Conservation (phyloP, 2,329 filamentous ascomycete genomes). For the Rhynchosporium secalis region DNA sequence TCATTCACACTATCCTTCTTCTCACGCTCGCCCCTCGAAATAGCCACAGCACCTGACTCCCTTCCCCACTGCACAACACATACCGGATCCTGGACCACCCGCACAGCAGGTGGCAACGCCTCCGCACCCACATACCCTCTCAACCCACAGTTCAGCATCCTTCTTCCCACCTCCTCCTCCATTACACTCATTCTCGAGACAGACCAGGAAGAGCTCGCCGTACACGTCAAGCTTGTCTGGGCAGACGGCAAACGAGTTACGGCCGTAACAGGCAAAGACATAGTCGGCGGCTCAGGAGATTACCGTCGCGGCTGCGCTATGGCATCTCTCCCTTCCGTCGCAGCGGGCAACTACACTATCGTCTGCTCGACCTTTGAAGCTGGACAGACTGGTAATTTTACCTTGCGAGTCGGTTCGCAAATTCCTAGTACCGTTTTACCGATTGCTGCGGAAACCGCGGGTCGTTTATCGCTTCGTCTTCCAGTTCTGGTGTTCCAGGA, state of each 20-base stretch:
- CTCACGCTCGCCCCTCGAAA: slow-evolving; percentile 60
- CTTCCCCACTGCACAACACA: slow-evolving; percentile 52
- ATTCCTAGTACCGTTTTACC: slow-evolving; percentile 55
- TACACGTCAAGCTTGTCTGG: slow-evolving; percentile 85
- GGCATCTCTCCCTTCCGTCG: slow-evolving; percentile 59
- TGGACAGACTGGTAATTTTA: slow-evolving; percentile 73
- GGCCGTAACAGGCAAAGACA: slow-evolving; percentile 69
- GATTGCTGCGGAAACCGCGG: slow-evolving; percentile 73
- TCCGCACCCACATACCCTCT: slow-evolving; percentile 73
- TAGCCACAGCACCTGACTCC: slow-evolving; percentile 55
- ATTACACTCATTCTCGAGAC: slow-evolving; percentile 76
- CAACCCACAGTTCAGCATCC: slow-evolving; percentile 83
- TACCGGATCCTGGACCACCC: slow-evolving; percentile 69
- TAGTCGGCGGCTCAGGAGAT: slow-evolving; percentile 82
- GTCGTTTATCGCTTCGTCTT: slow-evolving; percentile 64
- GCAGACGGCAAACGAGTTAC: slow-evolving; percentile 71
- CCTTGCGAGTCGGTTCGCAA: slow-evolving; percentile 70
- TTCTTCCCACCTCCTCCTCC: slow-evolving; percentile 55
- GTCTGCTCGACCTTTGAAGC: slow-evolving; percentile 90
- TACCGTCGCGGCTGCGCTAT: slow-evolving; percentile 80
- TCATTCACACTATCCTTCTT: slow-evolving; percentile 88
- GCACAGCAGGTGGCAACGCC: slow-evolving; percentile 82
- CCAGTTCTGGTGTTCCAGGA: slow-evolving; percentile 51
- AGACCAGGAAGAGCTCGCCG: slow-evolving; percentile 63
- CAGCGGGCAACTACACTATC: slow-evolving; percentile 77